Conservation (phyloP, 345 rosid genomes). For the Acer yangbiense region DNA sequence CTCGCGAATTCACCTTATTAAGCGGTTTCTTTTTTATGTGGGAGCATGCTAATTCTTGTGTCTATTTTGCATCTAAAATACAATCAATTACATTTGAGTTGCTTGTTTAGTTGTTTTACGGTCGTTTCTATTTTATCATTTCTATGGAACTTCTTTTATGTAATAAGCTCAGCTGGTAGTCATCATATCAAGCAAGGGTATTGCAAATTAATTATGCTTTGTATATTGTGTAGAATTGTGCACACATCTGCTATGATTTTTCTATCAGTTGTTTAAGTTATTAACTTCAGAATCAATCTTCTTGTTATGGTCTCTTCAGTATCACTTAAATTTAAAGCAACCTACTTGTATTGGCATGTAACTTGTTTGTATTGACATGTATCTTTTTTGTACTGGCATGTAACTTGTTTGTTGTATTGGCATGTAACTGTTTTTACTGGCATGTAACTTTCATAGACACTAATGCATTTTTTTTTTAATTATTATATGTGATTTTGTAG, state of each 20-base stretch:
- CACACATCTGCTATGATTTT: neutral
- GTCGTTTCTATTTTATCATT: neutral
- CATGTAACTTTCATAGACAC: too few species aligned
- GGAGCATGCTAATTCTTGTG: neutral
- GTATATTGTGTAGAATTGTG: neutral
- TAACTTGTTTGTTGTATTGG: too few species aligned
- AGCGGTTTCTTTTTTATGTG: neutral
- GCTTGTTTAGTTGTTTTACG: neutral
- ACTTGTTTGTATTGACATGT: too few species aligned
- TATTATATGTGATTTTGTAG: too few species aligned
- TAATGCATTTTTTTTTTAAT: too few species aligned
- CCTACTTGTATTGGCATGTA: neutral
- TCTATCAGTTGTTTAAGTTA: neutral
- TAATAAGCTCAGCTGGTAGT: neutral
- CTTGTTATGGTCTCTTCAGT: neutral
- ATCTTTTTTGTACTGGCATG: too few species aligned
- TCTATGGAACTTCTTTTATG: neutral
- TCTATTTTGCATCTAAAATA: too few species aligned
- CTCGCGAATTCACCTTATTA: neutral
- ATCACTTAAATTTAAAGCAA: slow-evolving; percentile 1
- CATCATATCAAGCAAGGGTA: neutral
- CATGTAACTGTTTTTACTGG: too few species aligned
- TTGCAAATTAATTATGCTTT: neutral
- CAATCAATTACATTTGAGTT: neutral
- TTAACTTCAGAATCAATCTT: neutral